Evolutionary conservation across 805 yeast genomes (phyloP).

Genomic region (Spathaspora girioi): DNA sequence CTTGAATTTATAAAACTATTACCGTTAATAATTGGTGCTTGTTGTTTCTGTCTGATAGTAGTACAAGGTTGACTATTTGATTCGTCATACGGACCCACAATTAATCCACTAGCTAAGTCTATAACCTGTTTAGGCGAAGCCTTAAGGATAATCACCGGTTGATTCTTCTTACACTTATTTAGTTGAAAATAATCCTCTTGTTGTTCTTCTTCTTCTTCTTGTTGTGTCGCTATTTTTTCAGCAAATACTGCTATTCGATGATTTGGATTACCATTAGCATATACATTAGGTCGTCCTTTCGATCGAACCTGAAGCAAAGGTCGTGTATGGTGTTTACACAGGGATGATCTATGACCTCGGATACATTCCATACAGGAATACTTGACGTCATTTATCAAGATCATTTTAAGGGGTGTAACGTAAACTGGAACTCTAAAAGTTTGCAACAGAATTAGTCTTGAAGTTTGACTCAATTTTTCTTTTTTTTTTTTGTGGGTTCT

Average conservation of each 20-base stretch:
- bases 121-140: slow-evolving; percentile 38
- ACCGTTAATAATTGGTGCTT: slow-evolving; percentile 21
- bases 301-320: slow-evolving; percentile 82
- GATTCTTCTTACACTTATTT: slow-evolving; percentile 8
- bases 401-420: slow-evolving; percentile 45
- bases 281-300: slow-evolving; percentile 81
- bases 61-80: slow-evolving; percentile 8
- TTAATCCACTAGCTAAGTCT: slow-evolving; percentile 33
- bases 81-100: slow-evolving; percentile 37
- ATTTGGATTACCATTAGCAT: slow-evolving; percentile 44
- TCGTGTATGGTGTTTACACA: slow-evolving; percentile 77
- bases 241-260: slow-evolving; percentile 62
- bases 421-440: background rate
- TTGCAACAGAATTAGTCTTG: background rate
- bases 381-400: slow-evolving; percentile 72
- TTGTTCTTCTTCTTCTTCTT: background rate
- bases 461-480: background rate
- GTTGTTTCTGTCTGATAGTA: slow-evolving; percentile 9
- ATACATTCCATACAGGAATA: slow-evolving; percentile 86
- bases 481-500: background rate
- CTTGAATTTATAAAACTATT: slow-evolving; percentile 33
- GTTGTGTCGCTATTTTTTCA: slow-evolving; percentile 26
- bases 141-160: slow-evolving; percentile 32
- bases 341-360: slow-evolving; percentile 87
- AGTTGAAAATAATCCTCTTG: background rate